Conservation (phyloP, 371 early-diverging fungal genomes). For the Saksenaea vasiformis region DNA sequence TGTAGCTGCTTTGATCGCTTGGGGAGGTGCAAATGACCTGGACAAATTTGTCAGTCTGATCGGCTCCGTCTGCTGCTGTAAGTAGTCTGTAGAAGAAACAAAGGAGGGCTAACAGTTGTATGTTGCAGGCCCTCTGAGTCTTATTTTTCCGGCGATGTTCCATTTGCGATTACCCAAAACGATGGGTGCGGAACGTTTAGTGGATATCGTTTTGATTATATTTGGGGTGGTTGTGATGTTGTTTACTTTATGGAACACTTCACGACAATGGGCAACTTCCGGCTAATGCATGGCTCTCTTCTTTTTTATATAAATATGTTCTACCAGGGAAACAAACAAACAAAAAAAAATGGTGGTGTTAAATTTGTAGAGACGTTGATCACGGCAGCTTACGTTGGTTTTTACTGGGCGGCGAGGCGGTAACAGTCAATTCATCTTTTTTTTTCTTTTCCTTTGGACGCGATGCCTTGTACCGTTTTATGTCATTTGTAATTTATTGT, state of each 20-base stretch:
- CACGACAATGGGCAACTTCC: slow-evolving; percentile 35
- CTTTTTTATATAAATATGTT: neutral
- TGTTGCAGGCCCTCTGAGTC: slow-evolving; percentile 37
- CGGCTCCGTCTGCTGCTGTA: slow-evolving; percentile 85
- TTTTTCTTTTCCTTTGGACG: no score
- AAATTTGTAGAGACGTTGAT: neutral
- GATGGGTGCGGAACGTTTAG: slow-evolving; percentile 47
- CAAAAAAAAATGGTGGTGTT: neutral
- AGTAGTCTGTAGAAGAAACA: slow-evolving; percentile 10
- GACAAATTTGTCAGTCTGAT: slow-evolving; percentile 91
- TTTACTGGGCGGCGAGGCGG: no score
- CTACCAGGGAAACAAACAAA: neutral
- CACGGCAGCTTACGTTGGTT: no score
- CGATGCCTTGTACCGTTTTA: no score
- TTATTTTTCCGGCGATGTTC: slow-evolving; percentile 50
- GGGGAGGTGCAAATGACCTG: slow-evolving; percentile 76
- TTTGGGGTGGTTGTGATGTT: slow-evolving; percentile 80
- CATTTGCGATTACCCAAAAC: slow-evolving; percentile 33
- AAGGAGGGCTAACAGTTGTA: neutral
- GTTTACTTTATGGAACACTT: slow-evolving; percentile 64
- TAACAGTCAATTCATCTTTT: no score
- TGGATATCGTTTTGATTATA: slow-evolving; percentile 61
- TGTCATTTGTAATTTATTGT: no score
- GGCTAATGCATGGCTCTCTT: slow-evolving; percentile 4
- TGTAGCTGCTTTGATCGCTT: slow-evolving; percentile 70